Evolutionary conservation across 169 alveolate species (phyloP).

Genomic region (Toxoplasma gondii): DNA sequence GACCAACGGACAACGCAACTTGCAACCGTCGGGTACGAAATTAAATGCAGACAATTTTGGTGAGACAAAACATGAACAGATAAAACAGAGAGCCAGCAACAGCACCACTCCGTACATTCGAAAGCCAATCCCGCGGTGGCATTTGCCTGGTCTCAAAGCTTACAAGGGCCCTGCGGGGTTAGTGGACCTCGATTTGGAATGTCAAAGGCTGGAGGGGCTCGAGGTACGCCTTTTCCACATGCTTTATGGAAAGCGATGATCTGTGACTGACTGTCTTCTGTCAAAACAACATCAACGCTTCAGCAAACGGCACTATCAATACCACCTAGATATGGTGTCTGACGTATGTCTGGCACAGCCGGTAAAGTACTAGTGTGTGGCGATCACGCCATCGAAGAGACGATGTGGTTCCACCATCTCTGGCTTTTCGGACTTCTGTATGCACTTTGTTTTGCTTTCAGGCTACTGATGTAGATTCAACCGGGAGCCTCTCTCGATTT

Average conservation of each 20-base stretch:
- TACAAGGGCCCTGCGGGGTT: conserved; percentile 21
- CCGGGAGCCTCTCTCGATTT: not conserved
- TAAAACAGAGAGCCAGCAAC: not conserved
- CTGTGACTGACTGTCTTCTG: no score
- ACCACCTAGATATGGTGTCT: no score
- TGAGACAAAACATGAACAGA: not conserved
- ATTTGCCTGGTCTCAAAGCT: not conserved
- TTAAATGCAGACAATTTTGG: not conserved
- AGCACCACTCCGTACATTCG: not conserved
- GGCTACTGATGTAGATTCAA: not conserved
- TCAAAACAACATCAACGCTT: no score
- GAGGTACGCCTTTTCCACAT: not conserved
- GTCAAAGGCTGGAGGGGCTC: not conserved
- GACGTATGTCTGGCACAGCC: no score
- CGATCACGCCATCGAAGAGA: no score
- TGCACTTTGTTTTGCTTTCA: not conserved
- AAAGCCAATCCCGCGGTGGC: not conserved
- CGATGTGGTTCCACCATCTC: no score
- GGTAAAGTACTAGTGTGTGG: no score
- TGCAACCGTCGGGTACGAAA: not conserved
- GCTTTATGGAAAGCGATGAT: not conserved
- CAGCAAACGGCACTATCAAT: no score
- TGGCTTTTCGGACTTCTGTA: not conserved
- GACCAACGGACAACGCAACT: not conserved
- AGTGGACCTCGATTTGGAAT: not conserved